These are phyloP conservation scores for Rosa persica DNA, from an alignment of 306 rosid genomes.

Conservation along the genomic window DNA sequence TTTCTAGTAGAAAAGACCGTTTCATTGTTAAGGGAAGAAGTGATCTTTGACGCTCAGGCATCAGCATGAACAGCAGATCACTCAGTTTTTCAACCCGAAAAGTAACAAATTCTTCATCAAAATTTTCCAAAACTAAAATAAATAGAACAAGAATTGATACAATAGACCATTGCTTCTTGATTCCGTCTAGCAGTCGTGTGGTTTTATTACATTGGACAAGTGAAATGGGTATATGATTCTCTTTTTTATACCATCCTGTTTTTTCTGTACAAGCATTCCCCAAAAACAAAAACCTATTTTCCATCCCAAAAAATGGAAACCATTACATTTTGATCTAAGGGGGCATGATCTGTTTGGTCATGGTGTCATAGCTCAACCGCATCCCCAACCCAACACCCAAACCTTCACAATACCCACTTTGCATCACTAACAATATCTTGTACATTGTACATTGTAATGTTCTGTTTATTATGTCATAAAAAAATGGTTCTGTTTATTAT, in stretches of 20 bases:
- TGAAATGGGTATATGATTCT: neutral
- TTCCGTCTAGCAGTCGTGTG: neutral
- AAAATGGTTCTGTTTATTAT: too few species aligned
- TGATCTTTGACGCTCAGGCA: neutral
- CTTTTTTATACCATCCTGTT: neutral
- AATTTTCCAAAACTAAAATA: too few species aligned
- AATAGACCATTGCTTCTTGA: too few species aligned
- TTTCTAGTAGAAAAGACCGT: neutral
- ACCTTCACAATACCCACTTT: conserved; percentile 48
- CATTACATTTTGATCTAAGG: conserved; percentile 15
- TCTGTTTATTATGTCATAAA: too few species aligned
- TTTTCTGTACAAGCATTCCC: neutral
- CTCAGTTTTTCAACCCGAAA: neutral
- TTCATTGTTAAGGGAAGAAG: neutral
- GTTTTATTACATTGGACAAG: neutral
- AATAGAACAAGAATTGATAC: neutral
- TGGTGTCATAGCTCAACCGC: conserved; percentile 38
- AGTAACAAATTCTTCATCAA: neutral
- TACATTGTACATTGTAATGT: too few species aligned
- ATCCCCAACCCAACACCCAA: conserved; percentile 31
- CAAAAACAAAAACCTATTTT: neutral
- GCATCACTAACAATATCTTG: conserved; percentile 49
- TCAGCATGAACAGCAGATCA: neutral
- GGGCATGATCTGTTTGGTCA: conserved; percentile 50
- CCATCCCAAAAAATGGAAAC: neutral